These are phyloP conservation scores for Fusarium albosuccineum DNA, from an alignment of 2,329 filamentous ascomycete species.

Conservation along the genomic window DNA sequence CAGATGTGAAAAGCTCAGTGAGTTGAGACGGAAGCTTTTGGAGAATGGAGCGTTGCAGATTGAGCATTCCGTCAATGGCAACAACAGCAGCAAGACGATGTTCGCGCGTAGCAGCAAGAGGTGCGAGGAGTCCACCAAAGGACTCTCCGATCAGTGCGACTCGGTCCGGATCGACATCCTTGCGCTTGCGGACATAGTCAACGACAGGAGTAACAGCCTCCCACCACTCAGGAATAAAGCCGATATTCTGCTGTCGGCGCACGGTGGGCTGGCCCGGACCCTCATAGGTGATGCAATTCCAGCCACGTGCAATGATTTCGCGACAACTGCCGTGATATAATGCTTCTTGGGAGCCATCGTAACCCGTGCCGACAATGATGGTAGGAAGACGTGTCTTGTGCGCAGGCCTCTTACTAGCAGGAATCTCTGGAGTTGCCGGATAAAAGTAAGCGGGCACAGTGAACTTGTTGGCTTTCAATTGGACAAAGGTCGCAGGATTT, in stretches of 20 bases:
- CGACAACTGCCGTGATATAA: conserved; percentile 54
- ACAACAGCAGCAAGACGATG: conserved; percentile 26
- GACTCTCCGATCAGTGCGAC: conserved; percentile 15
- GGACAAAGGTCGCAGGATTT: conserved; percentile 49
- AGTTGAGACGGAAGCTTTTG: conserved; percentile 4
- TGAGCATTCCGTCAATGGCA: conserved; percentile 25
- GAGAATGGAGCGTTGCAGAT: conserved; percentile 2
- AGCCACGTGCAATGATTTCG: conserved; percentile 53
- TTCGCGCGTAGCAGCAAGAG: conserved; percentile 22
- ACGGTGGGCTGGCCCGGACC: conserved; percentile 24
- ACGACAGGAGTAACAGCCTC: conserved; percentile 18
- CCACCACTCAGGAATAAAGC: conserved; percentile 27
- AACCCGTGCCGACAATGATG: conserved; percentile 56
- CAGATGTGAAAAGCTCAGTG: conserved; percentile 4
- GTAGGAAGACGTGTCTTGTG: conserved; percentile 47
- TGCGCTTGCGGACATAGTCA: conserved; percentile 9
- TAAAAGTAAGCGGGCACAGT: conserved; percentile 52
- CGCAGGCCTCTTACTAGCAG: background rate
- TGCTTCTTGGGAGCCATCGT: conserved; percentile 58
- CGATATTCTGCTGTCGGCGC: conserved; percentile 20
- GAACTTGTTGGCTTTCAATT: conserved; percentile 49
- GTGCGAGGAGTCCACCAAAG: conserved; percentile 41
- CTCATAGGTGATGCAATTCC: conserved; percentile 41
- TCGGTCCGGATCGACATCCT: conserved; percentile 16
- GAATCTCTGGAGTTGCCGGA: conserved; percentile 3